Evolutionary conservation across 2,329 filamentous ascomycete species (phyloP).

Genomic region (Sporothrix mexicana): DNA sequence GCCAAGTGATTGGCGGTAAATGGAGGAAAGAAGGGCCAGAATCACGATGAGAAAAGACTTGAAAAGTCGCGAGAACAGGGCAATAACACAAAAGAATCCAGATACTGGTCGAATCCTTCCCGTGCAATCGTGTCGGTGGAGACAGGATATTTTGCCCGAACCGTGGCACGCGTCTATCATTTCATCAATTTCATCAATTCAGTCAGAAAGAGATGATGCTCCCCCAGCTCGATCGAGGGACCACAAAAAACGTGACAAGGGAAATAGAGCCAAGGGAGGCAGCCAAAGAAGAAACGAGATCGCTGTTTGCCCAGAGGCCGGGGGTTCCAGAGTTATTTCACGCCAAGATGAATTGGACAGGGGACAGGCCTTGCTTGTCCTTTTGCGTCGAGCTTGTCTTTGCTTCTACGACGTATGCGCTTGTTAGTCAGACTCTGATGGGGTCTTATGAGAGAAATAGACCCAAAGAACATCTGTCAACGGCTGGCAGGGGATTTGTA

Average conservation of each 20-base stretch:
- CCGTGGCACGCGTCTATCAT: slow-evolving; percentile 7
- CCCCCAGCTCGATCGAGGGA: background rate
- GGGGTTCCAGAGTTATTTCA: background rate
- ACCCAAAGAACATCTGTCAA: background rate
- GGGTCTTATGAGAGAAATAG: too few relatives aligned
- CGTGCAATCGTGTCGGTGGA: background rate
- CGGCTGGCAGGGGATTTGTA: background rate
- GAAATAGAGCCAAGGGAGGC: background rate
- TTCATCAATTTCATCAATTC: background rate
- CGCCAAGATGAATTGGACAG: too few relatives aligned
- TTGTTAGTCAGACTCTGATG: too few relatives aligned
- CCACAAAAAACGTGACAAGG: background rate
- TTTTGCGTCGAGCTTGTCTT: too few relatives aligned
- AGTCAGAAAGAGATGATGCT: background rate
- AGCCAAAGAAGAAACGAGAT: background rate
- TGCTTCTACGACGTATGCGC: too few relatives aligned
- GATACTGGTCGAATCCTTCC: background rate
- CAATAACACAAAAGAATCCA: background rate
- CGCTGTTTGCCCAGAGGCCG: background rate
- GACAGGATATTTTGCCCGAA: background rate
- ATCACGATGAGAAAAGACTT: background rate
- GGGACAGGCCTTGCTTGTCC: too few relatives aligned
- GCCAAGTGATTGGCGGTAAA: slow-evolving; percentile 4
- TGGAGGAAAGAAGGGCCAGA: background rate
- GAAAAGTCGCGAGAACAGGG: background rate